Percentiles rank a stretch among this genome's conserved stretches.
phyloP scores from a whole-genome alignment of 495 filamentous ascomycete species.

The Neurospora africana region DNA sequence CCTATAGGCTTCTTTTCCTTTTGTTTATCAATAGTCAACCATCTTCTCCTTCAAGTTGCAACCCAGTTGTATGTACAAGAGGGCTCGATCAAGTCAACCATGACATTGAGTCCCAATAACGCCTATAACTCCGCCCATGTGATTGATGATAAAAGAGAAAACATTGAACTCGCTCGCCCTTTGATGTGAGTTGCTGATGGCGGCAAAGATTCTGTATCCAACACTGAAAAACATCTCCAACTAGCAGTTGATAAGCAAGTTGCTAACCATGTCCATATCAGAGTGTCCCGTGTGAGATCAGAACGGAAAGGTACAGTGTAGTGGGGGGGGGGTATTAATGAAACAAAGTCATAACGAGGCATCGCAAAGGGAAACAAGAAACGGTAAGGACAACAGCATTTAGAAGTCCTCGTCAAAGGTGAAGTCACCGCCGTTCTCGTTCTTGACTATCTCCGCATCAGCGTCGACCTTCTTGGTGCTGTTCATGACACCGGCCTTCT shows the following conservation, averaged over 20 bases:
- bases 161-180: neutral
- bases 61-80: neutral
- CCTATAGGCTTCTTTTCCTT: constrained; percentile 5
- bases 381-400: constrained; percentile 15
- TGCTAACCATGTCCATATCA: neutral
- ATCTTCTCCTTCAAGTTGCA: neutral
- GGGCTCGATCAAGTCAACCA: neutral
- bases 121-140: neutral
- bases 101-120: neutral
- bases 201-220: neutral
- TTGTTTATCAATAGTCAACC: neutral
- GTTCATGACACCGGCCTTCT: constrained; percentile 98
- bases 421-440: constrained; percentile 68
- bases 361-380: neutral
- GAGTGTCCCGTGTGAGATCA: neutral
- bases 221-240: neutral
- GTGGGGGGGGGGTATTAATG: constrained; percentile 12
- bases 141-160: neutral
- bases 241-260: neutral
- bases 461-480: constrained; percentile 68
- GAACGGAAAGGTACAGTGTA: constrained; percentile 1
- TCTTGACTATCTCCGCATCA: constrained; percentile 40
- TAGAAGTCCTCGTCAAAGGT: constrained; percentile 97
- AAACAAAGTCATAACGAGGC: constrained; percentile 8
- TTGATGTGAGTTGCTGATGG: neutral